phyloP scores from a whole-genome alignment of 106 monocot species.

The Acorus calamus region DNA sequence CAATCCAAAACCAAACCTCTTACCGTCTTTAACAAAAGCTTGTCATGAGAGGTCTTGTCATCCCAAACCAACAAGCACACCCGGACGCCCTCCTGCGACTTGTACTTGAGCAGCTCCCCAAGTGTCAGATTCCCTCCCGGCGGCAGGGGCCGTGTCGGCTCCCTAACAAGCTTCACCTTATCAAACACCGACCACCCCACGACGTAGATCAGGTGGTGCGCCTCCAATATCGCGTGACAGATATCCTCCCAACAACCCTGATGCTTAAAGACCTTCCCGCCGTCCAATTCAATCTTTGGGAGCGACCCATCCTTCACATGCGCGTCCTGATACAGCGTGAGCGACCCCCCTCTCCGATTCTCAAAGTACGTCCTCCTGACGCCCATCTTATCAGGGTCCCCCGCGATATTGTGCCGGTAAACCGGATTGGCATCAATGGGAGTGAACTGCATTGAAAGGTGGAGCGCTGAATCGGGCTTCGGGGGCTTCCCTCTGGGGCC shows the following conservation, averaged over 20 bases:
- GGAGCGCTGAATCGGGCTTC: constrained; percentile 37
- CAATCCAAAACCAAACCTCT: neutral
- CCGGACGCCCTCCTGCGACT: constrained; percentile 71
- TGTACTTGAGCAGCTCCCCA: constrained; percentile 68
- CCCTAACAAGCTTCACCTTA: constrained; percentile 55
- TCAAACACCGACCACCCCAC: constrained; percentile 60
- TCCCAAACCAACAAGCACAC: constrained; percentile 71
- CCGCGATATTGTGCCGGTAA: constrained; percentile 25
- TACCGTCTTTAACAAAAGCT: constrained; percentile 44
- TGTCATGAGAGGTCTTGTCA: constrained; percentile 63
- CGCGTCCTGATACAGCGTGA: constrained; percentile 71
- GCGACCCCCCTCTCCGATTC: constrained; percentile 29
- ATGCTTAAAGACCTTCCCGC: constrained; percentile 32
- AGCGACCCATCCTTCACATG: constrained; percentile 50
- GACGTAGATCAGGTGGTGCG: constrained; percentile 67
- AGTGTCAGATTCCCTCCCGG: constrained; percentile 19
- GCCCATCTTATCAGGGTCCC: constrained; percentile 28
- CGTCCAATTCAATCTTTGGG: constrained; percentile 37
- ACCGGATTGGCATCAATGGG: constrained; percentile 16
- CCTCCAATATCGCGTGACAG: constrained; percentile 68
- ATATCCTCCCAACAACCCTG: constrained; percentile 68
- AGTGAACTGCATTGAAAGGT: constrained; percentile 21
- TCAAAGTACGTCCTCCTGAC: constrained; percentile 40
- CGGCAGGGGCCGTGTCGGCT: constrained; percentile 30
- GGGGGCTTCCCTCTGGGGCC: constrained; percentile 30